Percentiles rank a stretch among this genome's conserved stretches.
These are phyloP conservation scores for Leishmania tarentolae DNA, from an alignment of 208 protist species.

Conservation along the genomic window DNA sequence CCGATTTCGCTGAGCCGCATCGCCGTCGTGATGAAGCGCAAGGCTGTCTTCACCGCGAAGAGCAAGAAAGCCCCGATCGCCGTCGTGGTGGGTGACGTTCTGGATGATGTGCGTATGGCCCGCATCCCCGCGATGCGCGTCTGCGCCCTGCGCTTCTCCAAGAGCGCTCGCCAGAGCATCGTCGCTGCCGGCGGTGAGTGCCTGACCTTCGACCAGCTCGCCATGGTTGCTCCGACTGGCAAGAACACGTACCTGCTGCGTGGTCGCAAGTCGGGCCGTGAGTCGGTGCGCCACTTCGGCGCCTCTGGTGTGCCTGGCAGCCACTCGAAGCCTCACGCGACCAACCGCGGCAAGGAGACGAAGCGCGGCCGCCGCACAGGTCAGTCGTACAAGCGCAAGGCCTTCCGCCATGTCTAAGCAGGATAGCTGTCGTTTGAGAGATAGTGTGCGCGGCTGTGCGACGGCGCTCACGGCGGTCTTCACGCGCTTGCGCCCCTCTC, in stretches of 20 bases:
- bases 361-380: conserved; percentile 95
- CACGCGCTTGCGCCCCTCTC: background rate
- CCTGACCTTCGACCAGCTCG: conserved; percentile 99
- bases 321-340: conserved; percentile 91
- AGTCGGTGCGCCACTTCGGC: conserved; percentile 99
- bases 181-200: conserved; percentile 97
- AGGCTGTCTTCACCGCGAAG: conserved; percentile 78
- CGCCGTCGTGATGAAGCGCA: conserved; percentile 93
- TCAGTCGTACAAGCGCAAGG: conserved; percentile 76
- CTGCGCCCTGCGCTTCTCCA: conserved; percentile 98
- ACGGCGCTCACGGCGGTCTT: background rate
- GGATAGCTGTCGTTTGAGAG: conserved; percentile 9
- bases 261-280: conserved; percentile 94
- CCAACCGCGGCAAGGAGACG: conserved; percentile 91
- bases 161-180: conserved; percentile 98
- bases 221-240: conserved; percentile 96
- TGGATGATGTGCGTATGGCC: conserved; percentile 98
- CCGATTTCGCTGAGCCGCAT: conserved; percentile 97
- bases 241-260: conserved; percentile 98
- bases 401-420: conserved; percentile 76
- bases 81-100: conserved; percentile 98
- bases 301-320: conserved; percentile 94
- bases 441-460: conserved; percentile 15
- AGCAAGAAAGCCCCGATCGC: conserved; percentile 93
- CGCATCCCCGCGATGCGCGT: conserved; percentile 96